Evolutionary conservation across 441 rosid species (phyloP).

Genomic region (Geranium incanum): DNA sequence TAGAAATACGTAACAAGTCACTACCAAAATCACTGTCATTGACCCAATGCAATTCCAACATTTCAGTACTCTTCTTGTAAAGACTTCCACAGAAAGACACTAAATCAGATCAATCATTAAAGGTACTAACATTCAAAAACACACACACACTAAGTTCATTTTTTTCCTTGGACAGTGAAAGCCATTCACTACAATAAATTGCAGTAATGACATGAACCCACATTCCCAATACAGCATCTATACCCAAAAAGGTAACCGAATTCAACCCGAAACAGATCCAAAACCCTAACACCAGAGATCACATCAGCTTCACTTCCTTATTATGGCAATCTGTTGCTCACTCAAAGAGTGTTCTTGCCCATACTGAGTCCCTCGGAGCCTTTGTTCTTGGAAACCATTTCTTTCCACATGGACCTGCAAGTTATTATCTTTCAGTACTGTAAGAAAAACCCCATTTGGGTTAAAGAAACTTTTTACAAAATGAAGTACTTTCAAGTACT

Average conservation of each 20-base stretch:
- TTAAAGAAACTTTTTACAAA: constrained; percentile 3
- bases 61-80: too few species aligned
- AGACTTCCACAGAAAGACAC: neutral
- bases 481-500: too few species aligned
- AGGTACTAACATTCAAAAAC: neutral
- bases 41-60: too few species aligned
- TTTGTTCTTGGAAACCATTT: constrained; percentile 61
- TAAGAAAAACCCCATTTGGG: constrained; percentile 16
- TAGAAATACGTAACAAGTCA: too few species aligned
- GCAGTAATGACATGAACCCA: neutral
- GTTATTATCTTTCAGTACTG: constrained; percentile 29
- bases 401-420: constrained; percentile 58
- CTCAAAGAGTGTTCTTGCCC: constrained; percentile 55
- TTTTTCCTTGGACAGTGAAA: neutral
- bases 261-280: neutral
- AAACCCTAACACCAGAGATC: neutral
- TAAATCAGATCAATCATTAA: neutral
- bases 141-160: neutral
- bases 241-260: neutral
- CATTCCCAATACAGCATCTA: neutral
- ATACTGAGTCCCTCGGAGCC: constrained; percentile 62
- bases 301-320: neutral
- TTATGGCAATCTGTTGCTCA: constrained; percentile 16
- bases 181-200: neutral
- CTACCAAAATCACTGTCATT: too few species aligned